These are phyloP conservation scores for Saccharomyces jurei DNA, from an alignment of 805 yeast genomes.

Conservation along the genomic window DNA sequence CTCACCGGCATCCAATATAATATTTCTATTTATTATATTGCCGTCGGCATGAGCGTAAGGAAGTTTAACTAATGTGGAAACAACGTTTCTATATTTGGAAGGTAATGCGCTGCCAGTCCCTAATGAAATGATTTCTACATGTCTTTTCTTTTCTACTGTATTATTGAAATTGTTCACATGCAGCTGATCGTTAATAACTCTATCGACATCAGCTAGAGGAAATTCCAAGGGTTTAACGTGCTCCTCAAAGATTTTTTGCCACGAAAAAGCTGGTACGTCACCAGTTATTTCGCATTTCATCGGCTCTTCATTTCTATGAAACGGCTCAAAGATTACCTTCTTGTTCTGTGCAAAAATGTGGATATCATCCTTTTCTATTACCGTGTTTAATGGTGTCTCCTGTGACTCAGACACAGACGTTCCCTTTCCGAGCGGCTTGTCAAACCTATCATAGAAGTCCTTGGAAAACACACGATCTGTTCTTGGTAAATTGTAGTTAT, in stretches of 20 bases:
- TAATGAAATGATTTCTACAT: slow-evolving; percentile 62
- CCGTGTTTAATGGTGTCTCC: slow-evolving; percentile 12
- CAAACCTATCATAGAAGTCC: slow-evolving; percentile 29
- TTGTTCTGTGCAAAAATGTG: slow-evolving; percentile 19
- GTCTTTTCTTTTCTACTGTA: slow-evolving; percentile 35
- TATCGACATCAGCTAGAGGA: slow-evolving; percentile 14
- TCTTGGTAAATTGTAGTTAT: slow-evolving; percentile 34
- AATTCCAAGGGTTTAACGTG: slow-evolving; percentile 25
- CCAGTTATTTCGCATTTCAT: slow-evolving; percentile 4
- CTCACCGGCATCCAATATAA: slow-evolving; percentile 91
- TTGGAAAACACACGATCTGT: slow-evolving; percentile 22
- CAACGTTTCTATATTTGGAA: slow-evolving; percentile 74
- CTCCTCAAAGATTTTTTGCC: slow-evolving; percentile 22
- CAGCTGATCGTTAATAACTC: slow-evolving; percentile 25
- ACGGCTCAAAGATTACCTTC: slow-evolving; percentile 18
- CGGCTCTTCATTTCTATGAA: slow-evolving; percentile 9
- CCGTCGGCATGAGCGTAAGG: slow-evolving; percentile 40
- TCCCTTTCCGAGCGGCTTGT: slow-evolving; percentile 22
- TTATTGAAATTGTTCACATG: slow-evolving; percentile 26
- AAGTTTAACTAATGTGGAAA: slow-evolving; percentile 66
- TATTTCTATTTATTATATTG: slow-evolving; percentile 32
- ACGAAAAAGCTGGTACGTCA: slow-evolving; percentile 8
- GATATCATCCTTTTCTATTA: slow-evolving; percentile 14
- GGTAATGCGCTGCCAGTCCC: slow-evolving; percentile 96
- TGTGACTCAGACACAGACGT: slow-evolving; percentile 18